A percentile compares a stretch with the other conserved stretches of the same genome.
Conservation (phyloP, 352 stramenopile species). For the Elongisporangium senticosum region DNA sequence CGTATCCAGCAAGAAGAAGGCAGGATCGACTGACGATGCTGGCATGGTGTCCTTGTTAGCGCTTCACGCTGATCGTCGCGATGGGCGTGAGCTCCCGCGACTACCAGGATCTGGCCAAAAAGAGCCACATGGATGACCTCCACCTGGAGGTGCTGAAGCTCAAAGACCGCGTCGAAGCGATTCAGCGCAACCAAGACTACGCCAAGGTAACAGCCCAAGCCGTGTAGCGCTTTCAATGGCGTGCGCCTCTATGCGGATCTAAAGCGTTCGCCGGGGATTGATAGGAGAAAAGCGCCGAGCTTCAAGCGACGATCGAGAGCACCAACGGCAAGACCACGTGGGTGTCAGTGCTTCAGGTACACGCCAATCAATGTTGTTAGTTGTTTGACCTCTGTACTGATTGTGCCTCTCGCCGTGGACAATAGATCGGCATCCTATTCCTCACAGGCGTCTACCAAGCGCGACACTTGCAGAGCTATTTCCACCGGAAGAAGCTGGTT, state of each 20-base stretch:
- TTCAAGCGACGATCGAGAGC: slow-evolving; percentile 69
- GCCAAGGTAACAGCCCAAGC: slow-evolving; percentile 36
- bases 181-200: slow-evolving; percentile 85
- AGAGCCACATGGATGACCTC: slow-evolving; percentile 78
- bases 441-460: slow-evolving; percentile 72
- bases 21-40: neutral
- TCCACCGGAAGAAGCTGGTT: slow-evolving; percentile 86
- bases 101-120: slow-evolving; percentile 80
- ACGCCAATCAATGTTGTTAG: neutral
- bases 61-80: slow-evolving; percentile 57
- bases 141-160: slow-evolving; percentile 79
- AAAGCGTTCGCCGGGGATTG: neutral
- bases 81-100: slow-evolving; percentile 73
- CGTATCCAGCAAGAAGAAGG: neutral
- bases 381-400: neutral
- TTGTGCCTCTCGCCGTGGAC: neutral
- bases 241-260: too few relatives aligned
- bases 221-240: too few relatives aligned
- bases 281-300: slow-evolving; percentile 61
- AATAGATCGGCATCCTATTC: slow-evolving; percentile 62
- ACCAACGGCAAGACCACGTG: slow-evolving; percentile 78
- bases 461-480: slow-evolving; percentile 74
- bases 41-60: slow-evolving; percentile 20
- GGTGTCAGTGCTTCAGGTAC: slow-evolving; percentile 74
- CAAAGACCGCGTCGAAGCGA: slow-evolving; percentile 64